Evolutionary conservation across 1,139 yeast genomes (phyloP), one percentile per base, ranked within the genome.

Genomic region (Sugiyamaella xylanicola): DNA sequence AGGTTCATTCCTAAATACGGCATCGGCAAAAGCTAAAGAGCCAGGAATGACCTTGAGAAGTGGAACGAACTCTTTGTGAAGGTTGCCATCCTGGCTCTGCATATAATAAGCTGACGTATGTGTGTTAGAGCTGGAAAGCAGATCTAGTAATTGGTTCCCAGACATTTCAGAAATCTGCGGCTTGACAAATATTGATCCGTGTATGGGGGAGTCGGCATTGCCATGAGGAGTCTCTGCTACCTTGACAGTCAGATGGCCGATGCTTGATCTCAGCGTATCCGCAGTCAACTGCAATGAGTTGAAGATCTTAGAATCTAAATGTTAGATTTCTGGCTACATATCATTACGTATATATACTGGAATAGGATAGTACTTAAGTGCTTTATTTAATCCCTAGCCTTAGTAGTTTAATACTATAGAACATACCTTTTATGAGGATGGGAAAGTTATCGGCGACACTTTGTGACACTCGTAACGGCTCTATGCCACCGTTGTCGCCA

Each of bases 201-300:
- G 54, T 4, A 69, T 56, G 1, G 76, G 76, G 4, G 76, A 62
- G 51, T 74, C 77, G 1, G 77, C 77, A 49, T 71, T 68, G 3
- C 77, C 77, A 19, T 59, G 50, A 5, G 76, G 76, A 0, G 77
- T 74, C 37, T 65, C 67, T 0, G 77, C 76, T 0, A 74, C 71
- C 7, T 62, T 60, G 35, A 70, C 61, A 13, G 25, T 43, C 11
- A 56, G 48, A 13, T 51, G 48, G 16, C 54, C 59, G 51, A 69
- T 55, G 36, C 50, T 55, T 2, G 56, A 43, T 9, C 56, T 42
- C 27, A 67, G 55, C 54, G 61, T 15, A n/a, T 45, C 32, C 20
- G 32, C 40, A 59, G 17, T 46, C 40, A 21, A 53, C 35, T 43
- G 56, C 40, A 64, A 61, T 40, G 40, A 52, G 43, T 45, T 51